These are phyloP conservation scores for Geranium rotundifolium DNA, from an alignment of 345 rosid species.

Conservation along the genomic window DNA sequence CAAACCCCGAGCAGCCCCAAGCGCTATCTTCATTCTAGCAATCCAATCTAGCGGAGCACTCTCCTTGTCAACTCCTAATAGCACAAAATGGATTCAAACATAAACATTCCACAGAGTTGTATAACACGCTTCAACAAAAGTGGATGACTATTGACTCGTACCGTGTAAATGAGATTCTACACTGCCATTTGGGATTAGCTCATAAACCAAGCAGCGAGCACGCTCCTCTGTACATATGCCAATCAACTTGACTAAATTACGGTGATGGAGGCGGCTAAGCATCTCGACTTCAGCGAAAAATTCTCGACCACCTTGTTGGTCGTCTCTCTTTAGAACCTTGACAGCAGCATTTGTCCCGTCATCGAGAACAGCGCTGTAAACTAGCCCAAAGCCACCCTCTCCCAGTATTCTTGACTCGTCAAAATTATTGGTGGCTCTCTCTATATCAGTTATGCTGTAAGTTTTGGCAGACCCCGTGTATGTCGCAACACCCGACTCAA, in stretches of 20 bases:
- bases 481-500: constrained; percentile 73
- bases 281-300: constrained; percentile 95
- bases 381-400: constrained; percentile 94
- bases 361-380: constrained; percentile 69
- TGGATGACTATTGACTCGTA: constrained; percentile 7
- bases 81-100: constrained; percentile 1
- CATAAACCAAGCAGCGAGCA: constrained; percentile 75
- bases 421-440: constrained; percentile 67
- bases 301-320: constrained; percentile 85
- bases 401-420: constrained; percentile 66
- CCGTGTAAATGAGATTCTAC: constrained; percentile 97
- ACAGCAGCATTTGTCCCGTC: constrained; percentile 85
- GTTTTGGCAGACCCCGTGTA: constrained; percentile 85
- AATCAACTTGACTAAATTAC: constrained; percentile 83
- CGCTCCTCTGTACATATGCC: constrained; percentile 90
- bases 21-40: constrained; percentile 83
- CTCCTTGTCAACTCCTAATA: constrained; percentile 64
- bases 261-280: constrained; percentile 97
- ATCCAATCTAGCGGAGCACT: constrained; percentile 78
- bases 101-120: constrained; percentile 4
- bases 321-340: constrained; percentile 85
- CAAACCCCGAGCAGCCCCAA: constrained; percentile 92
- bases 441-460: constrained; percentile 59
- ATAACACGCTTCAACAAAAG: constrained; percentile 1
- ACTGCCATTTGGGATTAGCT: constrained; percentile 92